phyloP scores from a whole-genome alignment of 768 basidiomycete genomes.

The Phylloporus rhodoxanthus region DNA sequence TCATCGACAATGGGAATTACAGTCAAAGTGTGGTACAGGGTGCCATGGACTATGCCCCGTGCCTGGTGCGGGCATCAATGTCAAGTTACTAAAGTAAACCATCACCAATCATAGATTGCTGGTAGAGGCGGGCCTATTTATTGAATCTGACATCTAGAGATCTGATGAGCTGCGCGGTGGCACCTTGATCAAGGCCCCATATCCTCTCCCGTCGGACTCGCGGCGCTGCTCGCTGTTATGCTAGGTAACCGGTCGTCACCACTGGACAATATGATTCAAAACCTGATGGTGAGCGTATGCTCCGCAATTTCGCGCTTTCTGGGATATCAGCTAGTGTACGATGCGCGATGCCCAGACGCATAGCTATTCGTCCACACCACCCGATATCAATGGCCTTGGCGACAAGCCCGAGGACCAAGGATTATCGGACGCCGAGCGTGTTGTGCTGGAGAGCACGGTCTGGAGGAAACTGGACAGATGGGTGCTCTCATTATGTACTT shows the following conservation, averaged over 20 bases:
- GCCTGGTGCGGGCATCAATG: neutral
- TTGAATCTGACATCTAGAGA: neutral
- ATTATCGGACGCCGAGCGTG: neutral
- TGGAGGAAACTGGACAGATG: conserved; percentile 47
- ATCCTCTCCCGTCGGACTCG: neutral
- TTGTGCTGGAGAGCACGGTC: conserved; percentile 33
- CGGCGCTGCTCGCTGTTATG: neutral
- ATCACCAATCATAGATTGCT: neutral
- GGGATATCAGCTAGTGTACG: neutral
- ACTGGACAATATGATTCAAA: neutral
- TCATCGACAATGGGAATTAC: neutral
- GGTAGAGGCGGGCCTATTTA: neutral
- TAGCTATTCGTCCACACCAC: neutral
- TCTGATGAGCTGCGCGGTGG: neutral
- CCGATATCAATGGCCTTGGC: neutral
- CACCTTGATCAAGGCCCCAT: neutral
- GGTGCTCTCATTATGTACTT: conserved; percentile 46
- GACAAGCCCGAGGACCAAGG: neutral
- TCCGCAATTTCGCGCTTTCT: neutral
- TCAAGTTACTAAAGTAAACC: neutral
- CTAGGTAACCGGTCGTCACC: neutral
- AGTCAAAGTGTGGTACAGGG: neutral
- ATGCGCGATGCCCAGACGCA: neutral
- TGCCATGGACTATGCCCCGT: neutral
- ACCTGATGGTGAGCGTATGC: neutral